Percentiles rank a stretch among this genome's conserved stretches.
Evolutionary conservation across 1,284 basidiomycete genomes (phyloP).

Genomic region (Rhizopogon parksii): DNA sequence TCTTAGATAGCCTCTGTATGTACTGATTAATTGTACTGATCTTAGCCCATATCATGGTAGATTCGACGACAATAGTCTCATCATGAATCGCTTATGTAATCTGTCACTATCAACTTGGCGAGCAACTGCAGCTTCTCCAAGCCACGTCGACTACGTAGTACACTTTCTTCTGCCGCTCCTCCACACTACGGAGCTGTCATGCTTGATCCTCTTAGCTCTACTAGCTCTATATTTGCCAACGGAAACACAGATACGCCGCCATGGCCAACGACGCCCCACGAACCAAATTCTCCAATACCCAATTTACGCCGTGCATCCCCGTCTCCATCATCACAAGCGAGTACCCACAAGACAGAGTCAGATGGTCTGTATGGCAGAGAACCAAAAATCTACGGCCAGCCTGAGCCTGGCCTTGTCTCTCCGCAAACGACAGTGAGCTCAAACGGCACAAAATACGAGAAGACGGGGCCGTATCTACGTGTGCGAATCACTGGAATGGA

Average conservation of each 20-base stretch:
- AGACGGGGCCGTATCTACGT: constrained; percentile 73
- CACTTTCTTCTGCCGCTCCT: neutral
- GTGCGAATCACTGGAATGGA: constrained; percentile 86
- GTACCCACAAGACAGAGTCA: constrained; percentile 42
- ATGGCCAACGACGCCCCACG: constrained; percentile 57
- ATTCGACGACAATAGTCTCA: too few species aligned
- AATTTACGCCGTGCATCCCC: constrained; percentile 40
- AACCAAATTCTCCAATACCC: constrained; percentile 43
- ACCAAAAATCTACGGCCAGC: constrained; percentile 77
- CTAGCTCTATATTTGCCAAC: constrained; percentile 36
- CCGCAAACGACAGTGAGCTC: constrained; percentile 55
- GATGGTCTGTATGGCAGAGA: constrained; percentile 64
- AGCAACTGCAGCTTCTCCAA: too few species aligned
- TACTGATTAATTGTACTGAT: constrained; percentile 2
- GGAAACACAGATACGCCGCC: constrained; percentile 39
- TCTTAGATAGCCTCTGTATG: constrained; percentile 3
- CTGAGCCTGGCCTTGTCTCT: constrained; percentile 72
- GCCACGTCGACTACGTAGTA: neutral
- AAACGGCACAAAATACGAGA: constrained; percentile 67
- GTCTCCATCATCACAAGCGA: constrained; percentile 27
- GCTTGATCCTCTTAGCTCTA: constrained; percentile 51
- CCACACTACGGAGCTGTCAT: constrained; percentile 21
- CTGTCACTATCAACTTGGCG: neutral
- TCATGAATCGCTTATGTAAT: neutral
- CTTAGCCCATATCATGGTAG: too few species aligned